phyloP scores from a whole-genome alignment of 768 basidiomycete genomes.

The Podaxis sp. region DNA sequence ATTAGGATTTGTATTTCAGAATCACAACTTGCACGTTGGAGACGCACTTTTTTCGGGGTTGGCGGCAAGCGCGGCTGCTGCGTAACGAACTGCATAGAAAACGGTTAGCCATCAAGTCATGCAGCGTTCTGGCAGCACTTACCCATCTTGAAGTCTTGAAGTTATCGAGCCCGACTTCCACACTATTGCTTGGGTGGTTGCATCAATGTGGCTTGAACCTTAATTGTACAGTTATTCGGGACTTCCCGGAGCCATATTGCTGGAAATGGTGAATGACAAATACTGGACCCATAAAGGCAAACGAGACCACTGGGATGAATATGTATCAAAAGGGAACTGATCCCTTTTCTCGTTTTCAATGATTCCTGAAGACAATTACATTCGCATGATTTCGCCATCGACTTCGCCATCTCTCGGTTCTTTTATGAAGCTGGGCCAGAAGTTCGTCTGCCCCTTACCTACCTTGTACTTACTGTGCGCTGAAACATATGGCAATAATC shows the following conservation, averaged over 20 bases:
- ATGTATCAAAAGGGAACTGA: background rate
- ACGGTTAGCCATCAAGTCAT: conserved; percentile 21
- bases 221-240: conserved; percentile 36
- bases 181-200: conserved; percentile 21
- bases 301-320: background rate
- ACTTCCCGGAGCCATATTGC: conserved; percentile 15
- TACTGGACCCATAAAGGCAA: conserved; percentile 3
- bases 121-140: conserved; percentile 32
- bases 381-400: too few relatives aligned
- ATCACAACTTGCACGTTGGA: background rate
- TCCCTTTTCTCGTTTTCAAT: too few relatives aligned
- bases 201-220: conserved; percentile 46
- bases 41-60: conserved; percentile 95
- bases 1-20: conserved; percentile 2
- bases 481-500: too few relatives aligned
- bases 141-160: conserved; percentile 70
- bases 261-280: background rate
- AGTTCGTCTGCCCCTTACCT: too few relatives aligned
- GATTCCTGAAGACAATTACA: too few relatives aligned
- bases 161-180: conserved; percentile 42
- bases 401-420: too few relatives aligned
- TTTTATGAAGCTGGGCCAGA: too few relatives aligned
- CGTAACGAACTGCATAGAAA: conserved; percentile 78
- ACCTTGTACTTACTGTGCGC: too few relatives aligned
- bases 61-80: conserved; percentile 78